These are phyloP conservation scores for Hymenoscyphus repandus DNA, from an alignment of 2,329 filamentous ascomycete species.

Conservation along the genomic window DNA sequence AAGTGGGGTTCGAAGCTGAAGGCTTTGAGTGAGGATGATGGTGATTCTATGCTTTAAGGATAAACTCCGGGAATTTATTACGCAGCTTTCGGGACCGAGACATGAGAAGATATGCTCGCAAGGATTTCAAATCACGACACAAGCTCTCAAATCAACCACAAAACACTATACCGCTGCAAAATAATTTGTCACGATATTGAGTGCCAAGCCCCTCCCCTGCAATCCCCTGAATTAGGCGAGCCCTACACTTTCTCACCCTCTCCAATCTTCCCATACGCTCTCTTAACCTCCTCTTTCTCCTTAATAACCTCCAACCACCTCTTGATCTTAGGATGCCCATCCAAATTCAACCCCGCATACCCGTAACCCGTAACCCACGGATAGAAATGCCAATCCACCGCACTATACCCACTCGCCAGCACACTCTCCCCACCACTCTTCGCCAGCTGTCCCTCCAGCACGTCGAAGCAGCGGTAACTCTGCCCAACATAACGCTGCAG, in stretches of 20 bases:
- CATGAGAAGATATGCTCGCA: too few relatives aligned
- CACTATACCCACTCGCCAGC: not conserved
- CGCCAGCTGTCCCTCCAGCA: not conserved
- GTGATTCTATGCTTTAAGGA: too few relatives aligned
- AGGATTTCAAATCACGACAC: too few relatives aligned
- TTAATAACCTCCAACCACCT: not conserved
- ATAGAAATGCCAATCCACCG: slow-evolving; percentile 1
- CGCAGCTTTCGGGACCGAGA: too few relatives aligned
- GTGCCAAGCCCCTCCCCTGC: too few relatives aligned
- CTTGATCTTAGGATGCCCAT: not conserved
- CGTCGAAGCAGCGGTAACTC: not conserved
- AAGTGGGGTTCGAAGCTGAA: too few relatives aligned
- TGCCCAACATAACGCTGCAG: not conserved
- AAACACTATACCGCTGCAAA: too few relatives aligned
- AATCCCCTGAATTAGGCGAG: not conserved
- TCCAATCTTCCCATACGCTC: not conserved
- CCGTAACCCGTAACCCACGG: not conserved
- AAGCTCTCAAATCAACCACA: too few relatives aligned
- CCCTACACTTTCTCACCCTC: not conserved
- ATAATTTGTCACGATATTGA: too few relatives aligned
- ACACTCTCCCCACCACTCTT: not conserved
- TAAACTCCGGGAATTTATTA: too few relatives aligned
- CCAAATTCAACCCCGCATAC: not conserved
- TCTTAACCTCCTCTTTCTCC: not conserved
- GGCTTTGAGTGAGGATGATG: too few relatives aligned